A percentile compares a stretch with the other conserved stretches of the same genome.
Conservation (phyloP, 441 rosid genomes). For the Bocquillonia castaneifolia region DNA sequence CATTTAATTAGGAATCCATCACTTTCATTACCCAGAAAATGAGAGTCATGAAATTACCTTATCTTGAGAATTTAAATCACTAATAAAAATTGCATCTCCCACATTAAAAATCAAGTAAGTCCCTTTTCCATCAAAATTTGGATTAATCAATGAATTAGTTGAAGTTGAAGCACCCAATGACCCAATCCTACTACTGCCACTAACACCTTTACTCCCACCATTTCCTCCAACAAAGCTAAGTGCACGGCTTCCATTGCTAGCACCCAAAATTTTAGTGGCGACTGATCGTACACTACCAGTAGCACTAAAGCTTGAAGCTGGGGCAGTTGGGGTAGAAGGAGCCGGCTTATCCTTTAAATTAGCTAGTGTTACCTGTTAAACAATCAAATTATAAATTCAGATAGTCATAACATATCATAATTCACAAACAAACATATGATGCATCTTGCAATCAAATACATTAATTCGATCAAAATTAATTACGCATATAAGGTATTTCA, state of each 20-base stretch:
- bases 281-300: conserved; percentile 87
- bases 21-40: conserved; percentile 18
- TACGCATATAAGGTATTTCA: not conserved
- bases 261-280: conserved; percentile 80
- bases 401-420: conserved; percentile 6
- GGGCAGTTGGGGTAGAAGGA: conserved; percentile 71
- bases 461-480: not conserved
- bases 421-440: not conserved
- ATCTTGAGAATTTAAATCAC: conserved; percentile 95
- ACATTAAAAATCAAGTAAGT: conserved; percentile 92
- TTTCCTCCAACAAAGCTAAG: conserved; percentile 90
- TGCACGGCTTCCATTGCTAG: conserved; percentile 82
- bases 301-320: conserved; percentile 67
- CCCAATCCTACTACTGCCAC: conserved; percentile 67
- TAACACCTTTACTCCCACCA: conserved; percentile 68
- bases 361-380: conserved; percentile 76
- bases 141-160: conserved; percentile 48
- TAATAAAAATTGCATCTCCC: conserved; percentile 86
- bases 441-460: not conserved
- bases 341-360: conserved; percentile 89
- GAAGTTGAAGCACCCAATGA: conserved; percentile 69
- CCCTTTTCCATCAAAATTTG: conserved; percentile 95
- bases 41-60: conserved; percentile 51
- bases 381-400: conserved; percentile 19
- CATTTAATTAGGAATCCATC: conserved; percentile 18